Evolutionary conservation across 768 basidiomycete species (phyloP), one percentile per base, ranked within the genome.

Genomic region (Tulasnella calospora): DNA sequence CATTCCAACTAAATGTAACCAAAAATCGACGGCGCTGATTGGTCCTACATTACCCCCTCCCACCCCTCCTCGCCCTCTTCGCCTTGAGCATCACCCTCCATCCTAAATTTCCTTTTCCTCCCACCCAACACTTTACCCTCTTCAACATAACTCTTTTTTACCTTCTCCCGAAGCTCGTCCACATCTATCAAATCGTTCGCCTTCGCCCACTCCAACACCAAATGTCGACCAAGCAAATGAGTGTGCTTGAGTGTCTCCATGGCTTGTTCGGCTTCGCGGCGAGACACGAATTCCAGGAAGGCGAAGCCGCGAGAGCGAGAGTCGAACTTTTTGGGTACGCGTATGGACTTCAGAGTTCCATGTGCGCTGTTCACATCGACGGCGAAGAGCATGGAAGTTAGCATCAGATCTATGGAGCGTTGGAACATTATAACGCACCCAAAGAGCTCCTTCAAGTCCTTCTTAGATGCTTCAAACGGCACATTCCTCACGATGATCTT

Each of bases 401-500:
- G 44, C 17, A 15, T 1, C 1, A 44, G 4, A 44, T 15, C 1
- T 15, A 44, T 44, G 15, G 17, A 44, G 44, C 44, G 13, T 44
- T 44, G 15, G 44, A 44, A 44, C 17, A 15, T 44, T 44, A 44
- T 15, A 3, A 88, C 92, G 77, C 80, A 96, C 95, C 92, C 89
- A 84, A 99, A 98, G 46, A 99, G 84, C 80, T 94, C 92, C 76
- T 93, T 87, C 35, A 99, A 88, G 81, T 99, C 98, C 15, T 93
- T 95, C 87, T 93, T 94, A 61, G 92, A 92, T 69, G 92, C 94
- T 84, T 99, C 98, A 86, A 99, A 99, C 44, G 98, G 96, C 76
- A 98, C 89, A 82, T 99, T 99, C 90, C 98, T 99, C 81, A 99
- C 95, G 73, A 99, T 90, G 88, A 99, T 91, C 90, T 98, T 99